Conservation (phyloP, 495 filamentous ascomycete species). For the Penicillium fimorum region DNA sequence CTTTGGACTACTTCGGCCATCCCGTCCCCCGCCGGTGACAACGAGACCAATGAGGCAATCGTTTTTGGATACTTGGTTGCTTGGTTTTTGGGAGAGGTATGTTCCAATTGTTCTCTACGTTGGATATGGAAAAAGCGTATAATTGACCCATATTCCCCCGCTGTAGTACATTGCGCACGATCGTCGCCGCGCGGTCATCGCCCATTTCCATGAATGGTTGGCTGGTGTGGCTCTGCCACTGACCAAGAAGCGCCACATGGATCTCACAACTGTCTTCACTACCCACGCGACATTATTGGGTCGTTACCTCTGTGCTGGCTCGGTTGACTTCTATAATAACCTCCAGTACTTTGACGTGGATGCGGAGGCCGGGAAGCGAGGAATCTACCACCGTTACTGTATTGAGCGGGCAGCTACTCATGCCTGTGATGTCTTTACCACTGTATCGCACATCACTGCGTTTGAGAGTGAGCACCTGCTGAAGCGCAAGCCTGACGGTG, state of each 20-base stretch:
- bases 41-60: slow-evolving; percentile 95
- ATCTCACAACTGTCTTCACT: slow-evolving; percentile 97
- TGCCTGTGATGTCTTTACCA: slow-evolving; percentile 93
- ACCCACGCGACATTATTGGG: slow-evolving; percentile 95
- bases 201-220: slow-evolving; percentile 98
- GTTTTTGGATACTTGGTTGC: slow-evolving; percentile 97
- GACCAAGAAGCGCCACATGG: slow-evolving; percentile 88
- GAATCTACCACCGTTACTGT: slow-evolving; percentile 98
- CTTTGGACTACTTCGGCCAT: slow-evolving; percentile 93
- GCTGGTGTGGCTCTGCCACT: slow-evolving; percentile 94
- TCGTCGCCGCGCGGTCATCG: slow-evolving; percentile 83
- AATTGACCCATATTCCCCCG: not conserved
- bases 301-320: slow-evolving; percentile 93
- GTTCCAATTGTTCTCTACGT: slow-evolving; percentile 13
- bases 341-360: slow-evolving; percentile 97
- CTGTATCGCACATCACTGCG: slow-evolving; percentile 96
- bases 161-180: slow-evolving; percentile 88
- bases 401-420: slow-evolving; percentile 93
- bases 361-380: slow-evolving; percentile 93
- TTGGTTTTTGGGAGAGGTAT: slow-evolving; percentile 96
- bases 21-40: slow-evolving; percentile 83
- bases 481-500: slow-evolving; percentile 96
- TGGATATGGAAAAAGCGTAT: not conserved
- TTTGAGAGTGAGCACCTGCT: slow-evolving; percentile 97
- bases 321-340: slow-evolving; percentile 99